Evolutionary conservation across 352 stramenopile species (phyloP).

Genomic region (Phytopythium montanum): DNA sequence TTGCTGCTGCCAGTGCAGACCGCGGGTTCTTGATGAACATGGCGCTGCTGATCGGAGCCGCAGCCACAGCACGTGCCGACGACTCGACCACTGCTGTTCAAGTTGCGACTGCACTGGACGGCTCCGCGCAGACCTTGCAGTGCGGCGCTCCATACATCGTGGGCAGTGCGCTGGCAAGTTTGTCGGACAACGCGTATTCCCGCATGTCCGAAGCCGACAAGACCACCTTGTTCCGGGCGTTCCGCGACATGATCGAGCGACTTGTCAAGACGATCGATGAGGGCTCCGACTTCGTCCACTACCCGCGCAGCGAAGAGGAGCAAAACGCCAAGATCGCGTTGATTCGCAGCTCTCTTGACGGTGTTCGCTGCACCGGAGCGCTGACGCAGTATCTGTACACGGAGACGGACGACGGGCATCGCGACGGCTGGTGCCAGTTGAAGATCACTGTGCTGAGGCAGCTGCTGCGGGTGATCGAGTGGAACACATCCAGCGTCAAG

Average conservation of each 20-base stretch:
- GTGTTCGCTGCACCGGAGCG: conserved; percentile 27
- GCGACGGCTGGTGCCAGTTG: conserved; percentile 26
- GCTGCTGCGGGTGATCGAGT: conserved; percentile 34
- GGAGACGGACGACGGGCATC: conserved; percentile 1
- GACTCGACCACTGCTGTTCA: neutral
- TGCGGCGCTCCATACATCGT: conserved; percentile 32
- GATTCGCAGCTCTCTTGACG: conserved; percentile 39
- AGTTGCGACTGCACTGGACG: neutral
- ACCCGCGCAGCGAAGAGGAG: conserved; percentile 33
- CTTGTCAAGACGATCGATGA: conserved; percentile 22
- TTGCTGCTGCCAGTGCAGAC: conserved; percentile 20
- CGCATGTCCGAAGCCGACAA: conserved; percentile 16
- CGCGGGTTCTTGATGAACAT: conserved; percentile 36
- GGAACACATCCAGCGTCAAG: conserved; percentile 33
- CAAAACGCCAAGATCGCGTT: conserved; percentile 36
- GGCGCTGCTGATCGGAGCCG: conserved; percentile 22
- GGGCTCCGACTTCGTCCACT: conserved; percentile 28
- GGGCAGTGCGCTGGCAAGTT: conserved; percentile 23
- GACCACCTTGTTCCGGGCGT: conserved; percentile 22
- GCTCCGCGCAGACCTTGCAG: conserved; percentile 6
- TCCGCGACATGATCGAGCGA: conserved; percentile 20
- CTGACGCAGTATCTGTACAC: conserved; percentile 22
- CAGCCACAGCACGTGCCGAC: neutral
- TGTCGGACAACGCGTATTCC: neutral
- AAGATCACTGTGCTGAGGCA: conserved; percentile 24